These are phyloP conservation scores for Aspergillus aculeatus DNA, from an alignment of 2,329 filamentous ascomycete genomes.

Conservation along the genomic window DNA sequence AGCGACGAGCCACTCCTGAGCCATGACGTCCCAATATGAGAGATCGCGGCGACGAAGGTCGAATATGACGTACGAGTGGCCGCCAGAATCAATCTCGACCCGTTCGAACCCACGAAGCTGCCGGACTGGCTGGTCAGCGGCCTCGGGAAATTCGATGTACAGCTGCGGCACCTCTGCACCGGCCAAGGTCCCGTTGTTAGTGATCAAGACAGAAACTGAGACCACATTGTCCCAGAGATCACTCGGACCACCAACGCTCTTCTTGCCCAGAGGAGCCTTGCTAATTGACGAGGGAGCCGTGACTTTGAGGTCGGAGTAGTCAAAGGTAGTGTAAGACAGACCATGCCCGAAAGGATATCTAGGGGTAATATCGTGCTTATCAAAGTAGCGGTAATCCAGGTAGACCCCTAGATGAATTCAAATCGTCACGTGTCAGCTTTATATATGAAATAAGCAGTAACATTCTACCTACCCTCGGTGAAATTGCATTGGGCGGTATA, in stretches of 20 bases:
- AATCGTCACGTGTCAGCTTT: too few species aligned
- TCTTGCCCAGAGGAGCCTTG: conserved; percentile 5
- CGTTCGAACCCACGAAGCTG: conserved; percentile 57
- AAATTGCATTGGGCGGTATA: conserved; percentile 8
- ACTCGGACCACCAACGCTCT: conserved; percentile 51
- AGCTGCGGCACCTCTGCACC: conserved; percentile 57
- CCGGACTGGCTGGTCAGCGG: conserved; percentile 24
- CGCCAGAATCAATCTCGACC: conserved; percentile 42
- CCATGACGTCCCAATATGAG: conserved; percentile 36
- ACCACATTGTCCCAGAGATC: conserved; percentile 55
- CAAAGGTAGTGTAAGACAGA: conserved; percentile 30
- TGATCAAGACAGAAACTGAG: conserved; percentile 48
- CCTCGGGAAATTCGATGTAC: conserved; percentile 50
- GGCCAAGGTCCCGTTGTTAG: conserved; percentile 51
- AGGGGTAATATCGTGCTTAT: conserved; percentile 38
- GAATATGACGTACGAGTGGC: conserved; percentile 46
- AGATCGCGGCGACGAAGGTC: conserved; percentile 42
- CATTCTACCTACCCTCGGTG: conserved; percentile 3
- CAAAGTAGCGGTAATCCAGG: conserved; percentile 56
- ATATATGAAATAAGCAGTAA: not conserved
- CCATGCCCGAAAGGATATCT: conserved; percentile 40
- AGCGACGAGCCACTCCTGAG: conserved; percentile 36
- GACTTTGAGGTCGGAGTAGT: conserved; percentile 13
- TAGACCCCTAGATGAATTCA: conserved; percentile 39
- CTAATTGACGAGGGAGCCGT: not conserved